Evolutionary conservation across 2,329 filamentous ascomycete genomes (phyloP).

Genomic region (Fusarium beomiforme): DNA sequence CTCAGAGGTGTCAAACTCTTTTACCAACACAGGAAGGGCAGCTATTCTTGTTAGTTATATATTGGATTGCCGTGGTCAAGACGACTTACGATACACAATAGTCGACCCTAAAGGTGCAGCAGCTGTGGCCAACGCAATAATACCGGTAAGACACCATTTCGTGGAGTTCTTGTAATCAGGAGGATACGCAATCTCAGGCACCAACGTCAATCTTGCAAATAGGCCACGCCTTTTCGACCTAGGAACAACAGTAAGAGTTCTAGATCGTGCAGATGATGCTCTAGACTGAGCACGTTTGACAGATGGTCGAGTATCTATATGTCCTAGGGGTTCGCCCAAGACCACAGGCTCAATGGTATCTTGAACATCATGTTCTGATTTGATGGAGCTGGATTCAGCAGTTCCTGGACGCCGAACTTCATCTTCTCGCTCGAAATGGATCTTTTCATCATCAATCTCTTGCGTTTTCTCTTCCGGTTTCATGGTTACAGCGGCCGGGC

Average conservation of each 20-base stretch:
- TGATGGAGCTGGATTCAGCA: slow-evolving; percentile 23
- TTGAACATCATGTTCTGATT: slow-evolving; percentile 20
- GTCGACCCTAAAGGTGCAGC: slow-evolving; percentile 85
- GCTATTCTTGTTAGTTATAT: slow-evolving; percentile 57
- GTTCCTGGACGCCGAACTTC: slow-evolving; percentile 18
- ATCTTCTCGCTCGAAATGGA: slow-evolving; percentile 22
- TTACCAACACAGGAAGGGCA: slow-evolving; percentile 71
- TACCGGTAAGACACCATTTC: slow-evolving; percentile 86
- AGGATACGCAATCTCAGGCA: slow-evolving; percentile 83
- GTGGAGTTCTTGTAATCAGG: slow-evolving; percentile 76
- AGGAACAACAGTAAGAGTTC: slow-evolving; percentile 54
- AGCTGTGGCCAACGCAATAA: slow-evolving; percentile 80
- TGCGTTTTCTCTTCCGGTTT: slow-evolving; percentile 10
- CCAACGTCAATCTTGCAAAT: slow-evolving; percentile 73
- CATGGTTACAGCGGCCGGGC: slow-evolving; percentile 30
- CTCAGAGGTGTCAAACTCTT: slow-evolving; percentile 68
- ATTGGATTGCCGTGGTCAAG: background rate
- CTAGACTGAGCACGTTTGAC: slow-evolving; percentile 43
- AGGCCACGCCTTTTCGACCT: slow-evolving; percentile 72
- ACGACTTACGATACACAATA: slow-evolving; percentile 80
- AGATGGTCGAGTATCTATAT: slow-evolving; percentile 36
- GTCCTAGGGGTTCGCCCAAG: slow-evolving; percentile 36
- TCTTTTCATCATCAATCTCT: slow-evolving; percentile 24
- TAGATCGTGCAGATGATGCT: slow-evolving; percentile 53
- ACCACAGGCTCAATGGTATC: slow-evolving; percentile 34